Percentiles rank a stretch among this genome's conserved stretches.
phyloP scores from a whole-genome alignment of 1,284 basidiomycete species.

The Trichosporon faecale region DNA sequence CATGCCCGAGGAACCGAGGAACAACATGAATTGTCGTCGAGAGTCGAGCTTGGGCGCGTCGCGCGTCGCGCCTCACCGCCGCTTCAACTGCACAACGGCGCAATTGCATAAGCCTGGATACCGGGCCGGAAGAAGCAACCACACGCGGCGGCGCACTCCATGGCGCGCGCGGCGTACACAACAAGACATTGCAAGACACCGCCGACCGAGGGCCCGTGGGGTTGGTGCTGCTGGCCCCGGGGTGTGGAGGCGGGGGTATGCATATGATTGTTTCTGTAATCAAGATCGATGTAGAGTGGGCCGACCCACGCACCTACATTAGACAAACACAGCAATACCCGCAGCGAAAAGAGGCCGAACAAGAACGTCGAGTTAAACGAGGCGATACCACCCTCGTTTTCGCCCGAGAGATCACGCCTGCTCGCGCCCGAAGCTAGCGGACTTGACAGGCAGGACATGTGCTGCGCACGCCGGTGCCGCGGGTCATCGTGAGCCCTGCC shows the following conservation, averaged over 20 bases:
- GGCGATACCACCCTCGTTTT: neutral
- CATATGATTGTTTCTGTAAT: neutral
- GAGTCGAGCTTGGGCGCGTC: neutral
- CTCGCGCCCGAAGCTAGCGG: neutral
- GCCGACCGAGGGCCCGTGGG: neutral
- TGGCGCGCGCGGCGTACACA: neutral
- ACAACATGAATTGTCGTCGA: neutral
- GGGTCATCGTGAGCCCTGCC: neutral
- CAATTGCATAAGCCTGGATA: neutral
- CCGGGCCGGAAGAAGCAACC: neutral
- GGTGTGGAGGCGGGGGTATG: neutral
- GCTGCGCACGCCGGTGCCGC: slow-evolving; percentile 1
- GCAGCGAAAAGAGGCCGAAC: neutral
- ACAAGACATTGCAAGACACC: neutral
- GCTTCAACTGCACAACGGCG: neutral
- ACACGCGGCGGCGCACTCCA: neutral
- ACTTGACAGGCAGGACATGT: neutral
- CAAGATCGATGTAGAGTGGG: neutral
- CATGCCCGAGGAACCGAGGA: neutral
- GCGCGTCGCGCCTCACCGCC: no score
- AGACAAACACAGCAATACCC: neutral
- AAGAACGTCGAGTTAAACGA: neutral
- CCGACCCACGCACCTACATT: neutral
- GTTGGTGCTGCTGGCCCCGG: neutral
- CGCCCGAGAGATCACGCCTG: neutral